A percentile compares a stretch with the other conserved stretches of the same genome.
phyloP scores from a whole-genome alignment of 2,329 filamentous ascomycete species.

The Penicillium fuscoglaucum region DNA sequence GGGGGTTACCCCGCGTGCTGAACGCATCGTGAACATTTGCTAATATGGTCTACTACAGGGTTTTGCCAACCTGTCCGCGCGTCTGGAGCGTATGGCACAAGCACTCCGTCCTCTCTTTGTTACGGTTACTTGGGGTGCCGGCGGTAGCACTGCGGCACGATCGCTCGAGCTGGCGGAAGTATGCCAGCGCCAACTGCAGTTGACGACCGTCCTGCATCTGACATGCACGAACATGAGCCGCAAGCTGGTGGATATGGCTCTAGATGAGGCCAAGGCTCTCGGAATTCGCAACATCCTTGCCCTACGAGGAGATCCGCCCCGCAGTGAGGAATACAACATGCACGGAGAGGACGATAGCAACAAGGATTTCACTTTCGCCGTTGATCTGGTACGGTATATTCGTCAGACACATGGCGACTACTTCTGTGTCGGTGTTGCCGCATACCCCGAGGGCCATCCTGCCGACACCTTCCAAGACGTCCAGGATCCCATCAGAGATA shows the following conservation, averaged over 20 bases:
- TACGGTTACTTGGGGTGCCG: constrained; percentile 96
- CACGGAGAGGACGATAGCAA: constrained; percentile 62
- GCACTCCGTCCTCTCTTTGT: constrained; percentile 91
- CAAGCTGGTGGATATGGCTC: constrained; percentile 77
- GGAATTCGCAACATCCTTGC: constrained; percentile 94
- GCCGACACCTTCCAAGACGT: constrained; percentile 87
- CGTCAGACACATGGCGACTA: constrained; percentile 82
- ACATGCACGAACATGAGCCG: constrained; percentile 98
- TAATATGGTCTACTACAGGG: constrained; percentile 54
- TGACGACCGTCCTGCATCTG: constrained; percentile 93
- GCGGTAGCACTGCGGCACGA: constrained; percentile 86
- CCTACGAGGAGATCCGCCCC: constrained; percentile 83
- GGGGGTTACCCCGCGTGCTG: constrained; percentile 36
- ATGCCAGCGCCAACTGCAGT: constrained; percentile 84
- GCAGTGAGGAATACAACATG: constrained; percentile 81
- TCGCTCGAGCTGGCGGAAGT: constrained; percentile 93
- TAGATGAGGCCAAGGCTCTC: constrained; percentile 85
- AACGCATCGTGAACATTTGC: constrained; percentile 14
- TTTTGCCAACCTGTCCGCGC: constrained; percentile 87
- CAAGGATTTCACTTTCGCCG: constrained; percentile 82
- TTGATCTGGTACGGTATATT: constrained; percentile 89
- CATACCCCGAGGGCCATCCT: constrained; percentile 92
- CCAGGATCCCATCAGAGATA: constrained; percentile 64
- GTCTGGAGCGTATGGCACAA: constrained; percentile 91
- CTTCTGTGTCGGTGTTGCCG: constrained; percentile 93